A percentile compares a stretch with the other conserved stretches of the same genome.
phyloP scores from a whole-genome alignment of 2,329 filamentous ascomycete genomes.

The Verticillium albo-atrum region DNA sequence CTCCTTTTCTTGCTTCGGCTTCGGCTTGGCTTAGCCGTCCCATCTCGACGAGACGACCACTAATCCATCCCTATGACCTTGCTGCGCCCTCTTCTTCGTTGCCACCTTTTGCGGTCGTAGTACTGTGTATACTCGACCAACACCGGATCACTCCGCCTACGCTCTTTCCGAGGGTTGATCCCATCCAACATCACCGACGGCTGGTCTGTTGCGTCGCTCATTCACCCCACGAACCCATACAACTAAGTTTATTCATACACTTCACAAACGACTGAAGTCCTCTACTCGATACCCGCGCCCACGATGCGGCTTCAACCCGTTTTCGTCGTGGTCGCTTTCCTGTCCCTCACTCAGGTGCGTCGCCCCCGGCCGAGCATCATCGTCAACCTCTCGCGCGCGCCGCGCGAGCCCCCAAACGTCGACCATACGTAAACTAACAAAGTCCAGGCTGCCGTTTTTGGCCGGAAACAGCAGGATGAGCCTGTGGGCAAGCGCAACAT shows the following conservation, averaged over 20 bases:
- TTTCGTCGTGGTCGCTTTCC: constrained; percentile 13
- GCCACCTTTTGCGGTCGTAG: neutral
- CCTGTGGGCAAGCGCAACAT: constrained; percentile 8
- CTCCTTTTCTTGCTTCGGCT: neutral
- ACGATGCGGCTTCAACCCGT: constrained; percentile 14
- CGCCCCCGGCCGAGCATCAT: neutral
- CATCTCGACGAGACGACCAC: constrained; percentile 3
- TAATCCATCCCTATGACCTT: neutral
- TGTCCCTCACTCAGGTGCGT: constrained; percentile 14
- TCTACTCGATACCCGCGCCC: constrained; percentile 3
- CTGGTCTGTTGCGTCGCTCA: constrained; percentile 19
- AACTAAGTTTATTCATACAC: neutral
- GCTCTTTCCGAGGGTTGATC: constrained; percentile 17
- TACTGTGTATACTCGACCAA: neutral
- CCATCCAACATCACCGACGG: constrained; percentile 18
- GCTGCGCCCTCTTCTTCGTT: neutral
- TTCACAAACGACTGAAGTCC: neutral
- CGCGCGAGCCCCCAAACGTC: no score
- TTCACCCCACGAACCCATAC: constrained; percentile 2
- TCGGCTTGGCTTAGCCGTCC: constrained; percentile 6
- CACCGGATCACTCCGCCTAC: neutral
- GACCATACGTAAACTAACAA: no score
- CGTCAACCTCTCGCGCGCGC: no score
- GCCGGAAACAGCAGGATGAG: constrained; percentile 2
- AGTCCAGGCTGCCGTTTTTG: neutral